phyloP scores from a whole-genome alignment of 1,139 yeast genomes.

The Debaryomyces sp. region DNA sequence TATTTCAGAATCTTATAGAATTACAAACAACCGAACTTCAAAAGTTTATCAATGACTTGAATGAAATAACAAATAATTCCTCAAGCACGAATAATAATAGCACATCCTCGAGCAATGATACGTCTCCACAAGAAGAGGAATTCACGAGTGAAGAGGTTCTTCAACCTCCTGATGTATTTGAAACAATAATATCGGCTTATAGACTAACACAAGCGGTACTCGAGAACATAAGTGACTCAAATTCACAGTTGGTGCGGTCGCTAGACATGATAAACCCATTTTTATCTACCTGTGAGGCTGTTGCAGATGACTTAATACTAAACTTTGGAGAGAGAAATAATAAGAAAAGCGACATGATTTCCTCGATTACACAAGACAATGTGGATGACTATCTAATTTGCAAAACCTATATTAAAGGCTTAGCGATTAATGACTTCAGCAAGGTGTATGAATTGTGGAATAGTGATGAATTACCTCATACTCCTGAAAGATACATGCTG shows the following conservation, averaged over 20 bases:
- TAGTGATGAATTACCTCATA: constrained; percentile 22
- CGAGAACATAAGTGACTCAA: constrained; percentile 22
- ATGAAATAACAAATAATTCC: constrained; percentile 10
- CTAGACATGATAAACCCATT: constrained; percentile 19
- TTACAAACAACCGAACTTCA: constrained; percentile 30
- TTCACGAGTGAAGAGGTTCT: constrained; percentile 31
- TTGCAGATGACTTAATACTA: constrained; percentile 25
- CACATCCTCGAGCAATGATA: constrained; percentile 6
- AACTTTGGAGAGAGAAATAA: constrained; percentile 26
- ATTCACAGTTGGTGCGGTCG: constrained; percentile 9
- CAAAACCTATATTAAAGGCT: constrained; percentile 26
- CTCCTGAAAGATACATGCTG: constrained; percentile 39
- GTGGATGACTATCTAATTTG: constrained; percentile 27
- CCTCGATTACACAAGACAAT: constrained; percentile 27
- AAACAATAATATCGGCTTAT: constrained; percentile 35
- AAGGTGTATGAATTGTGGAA: constrained; percentile 29
- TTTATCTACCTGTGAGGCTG: constrained; percentile 21
- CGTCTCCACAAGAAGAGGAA: constrained; percentile 20
- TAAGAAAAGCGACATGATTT: constrained; percentile 26
- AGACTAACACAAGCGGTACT: constrained; percentile 33
- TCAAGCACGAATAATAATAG: neutral
- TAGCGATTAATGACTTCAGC: constrained; percentile 20
- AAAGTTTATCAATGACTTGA: constrained; percentile 31
- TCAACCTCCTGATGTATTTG: constrained; percentile 44
- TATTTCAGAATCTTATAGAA: constrained; percentile 21